phyloP scores from a whole-genome alignment of 1,139 yeast genomes.

The Wickerhamomyces sp. region DNA sequence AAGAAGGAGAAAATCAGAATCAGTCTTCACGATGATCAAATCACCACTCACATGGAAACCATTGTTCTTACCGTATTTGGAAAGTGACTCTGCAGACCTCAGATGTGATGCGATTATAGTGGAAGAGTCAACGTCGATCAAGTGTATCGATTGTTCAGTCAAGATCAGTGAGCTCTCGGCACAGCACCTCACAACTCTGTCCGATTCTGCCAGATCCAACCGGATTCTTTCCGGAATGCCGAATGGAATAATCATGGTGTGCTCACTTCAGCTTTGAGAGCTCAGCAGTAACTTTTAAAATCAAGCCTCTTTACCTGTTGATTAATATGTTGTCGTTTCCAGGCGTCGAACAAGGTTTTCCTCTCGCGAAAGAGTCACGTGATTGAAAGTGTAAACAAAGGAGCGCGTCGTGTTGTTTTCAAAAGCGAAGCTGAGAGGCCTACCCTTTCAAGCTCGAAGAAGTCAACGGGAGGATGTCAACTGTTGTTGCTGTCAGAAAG shows the following conservation, averaged over 20 bases:
- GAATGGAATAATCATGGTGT: neutral
- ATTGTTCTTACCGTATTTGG: constrained; percentile 29
- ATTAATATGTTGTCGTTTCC: no score
- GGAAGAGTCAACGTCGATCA: constrained; percentile 28
- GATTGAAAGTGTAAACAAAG: no score
- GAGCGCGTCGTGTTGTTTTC: no score
- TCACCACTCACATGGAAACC: constrained; percentile 24
- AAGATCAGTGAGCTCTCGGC: neutral
- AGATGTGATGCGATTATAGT: constrained; percentile 30
- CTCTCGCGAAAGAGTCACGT: no score
- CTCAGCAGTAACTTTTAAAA: no score
- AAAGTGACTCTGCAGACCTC: constrained; percentile 29
- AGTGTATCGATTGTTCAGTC: constrained; percentile 22
- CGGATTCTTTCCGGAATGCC: neutral
- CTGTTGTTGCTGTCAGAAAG: constrained; percentile 11
- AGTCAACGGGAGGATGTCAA: neutral
- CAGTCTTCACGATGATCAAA: constrained; percentile 29
- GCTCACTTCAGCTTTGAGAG: no score
- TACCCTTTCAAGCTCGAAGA: no score
- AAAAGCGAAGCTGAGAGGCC: no score
- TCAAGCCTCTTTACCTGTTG: no score
- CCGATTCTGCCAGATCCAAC: neutral
- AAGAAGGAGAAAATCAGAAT: constrained; percentile 28
- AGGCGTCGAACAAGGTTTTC: no score
- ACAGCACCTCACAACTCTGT: neutral